These are phyloP conservation scores for Miscanthus lutarioriparius DNA, from an alignment of 176 grass and related monocot genomes.

Conservation along the genomic window DNA sequence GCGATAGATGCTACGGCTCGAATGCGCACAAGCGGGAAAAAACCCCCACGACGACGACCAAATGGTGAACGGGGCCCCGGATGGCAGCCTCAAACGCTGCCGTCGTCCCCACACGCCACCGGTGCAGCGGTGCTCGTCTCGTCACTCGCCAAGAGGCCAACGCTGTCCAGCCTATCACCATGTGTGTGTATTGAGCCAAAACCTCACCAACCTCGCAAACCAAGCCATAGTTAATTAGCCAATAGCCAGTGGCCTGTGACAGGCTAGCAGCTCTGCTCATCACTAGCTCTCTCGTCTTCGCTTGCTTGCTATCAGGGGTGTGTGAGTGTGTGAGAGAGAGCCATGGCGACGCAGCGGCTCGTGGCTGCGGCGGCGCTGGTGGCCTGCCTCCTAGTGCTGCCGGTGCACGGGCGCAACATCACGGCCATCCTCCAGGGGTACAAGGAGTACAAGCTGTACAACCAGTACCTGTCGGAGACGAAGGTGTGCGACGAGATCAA, in stretches of 20 bases:
- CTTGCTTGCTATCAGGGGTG: background rate
- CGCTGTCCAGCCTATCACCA: slow-evolving; percentile 7
- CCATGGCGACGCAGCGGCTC: slow-evolving; percentile 32
- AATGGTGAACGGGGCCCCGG: background rate
- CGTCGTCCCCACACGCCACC: background rate
- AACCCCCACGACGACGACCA: background rate
- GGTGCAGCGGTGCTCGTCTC: background rate
- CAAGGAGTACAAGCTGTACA: slow-evolving; percentile 80
- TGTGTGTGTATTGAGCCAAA: background rate
- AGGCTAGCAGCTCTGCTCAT: background rate
- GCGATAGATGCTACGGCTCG: background rate
- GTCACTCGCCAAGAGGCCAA: background rate
- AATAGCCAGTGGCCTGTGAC: background rate
- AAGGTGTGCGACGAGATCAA: slow-evolving; percentile 98
- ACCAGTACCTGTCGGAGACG: slow-evolving; percentile 82
- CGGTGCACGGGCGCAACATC: slow-evolving; percentile 65
- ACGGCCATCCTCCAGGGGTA: slow-evolving; percentile 68
- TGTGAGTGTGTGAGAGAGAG: background rate
- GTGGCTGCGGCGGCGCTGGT: background rate
- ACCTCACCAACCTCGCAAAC: slow-evolving; percentile 32
- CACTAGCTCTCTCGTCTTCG: background rate
- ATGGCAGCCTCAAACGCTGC: background rate
- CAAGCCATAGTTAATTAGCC: background rate
- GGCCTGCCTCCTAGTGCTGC: slow-evolving; percentile 30
- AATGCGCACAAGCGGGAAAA: background rate